Conservation (phyloP, 2,329 filamentous ascomycete genomes). For the Epichloe brachyelytri region DNA sequence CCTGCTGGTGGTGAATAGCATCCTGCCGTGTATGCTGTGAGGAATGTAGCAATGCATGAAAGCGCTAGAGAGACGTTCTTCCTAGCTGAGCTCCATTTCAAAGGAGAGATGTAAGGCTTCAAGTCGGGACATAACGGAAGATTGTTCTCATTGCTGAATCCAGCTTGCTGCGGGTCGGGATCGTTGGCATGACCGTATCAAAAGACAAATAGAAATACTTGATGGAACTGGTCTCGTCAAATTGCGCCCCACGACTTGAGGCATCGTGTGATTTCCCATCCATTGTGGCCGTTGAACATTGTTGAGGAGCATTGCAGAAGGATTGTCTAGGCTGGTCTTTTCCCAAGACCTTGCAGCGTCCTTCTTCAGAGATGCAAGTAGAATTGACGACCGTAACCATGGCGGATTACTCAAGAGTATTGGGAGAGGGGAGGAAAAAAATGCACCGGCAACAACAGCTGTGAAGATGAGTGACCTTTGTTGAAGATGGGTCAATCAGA, state of each 20-base stretch:
- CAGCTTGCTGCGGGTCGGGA: conserved; percentile 10
- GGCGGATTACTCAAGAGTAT: not conserved
- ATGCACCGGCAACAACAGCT: not conserved
- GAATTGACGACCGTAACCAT: not conserved
- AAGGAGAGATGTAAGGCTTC: conserved; percentile 53
- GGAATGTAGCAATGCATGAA: conserved; percentile 60
- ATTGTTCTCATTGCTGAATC: conserved; percentile 14
- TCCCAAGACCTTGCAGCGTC: not conserved
- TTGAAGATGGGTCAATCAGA: not conserved
- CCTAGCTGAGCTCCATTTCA: conserved; percentile 54
- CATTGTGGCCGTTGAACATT: not conserved
- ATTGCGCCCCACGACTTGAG: not conserved
- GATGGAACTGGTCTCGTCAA: conserved; percentile 17
- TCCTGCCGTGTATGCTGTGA: conserved; percentile 72
- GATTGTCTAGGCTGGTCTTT: not conserved
- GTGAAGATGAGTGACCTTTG: not conserved
- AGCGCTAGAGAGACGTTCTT: conserved; percentile 62
- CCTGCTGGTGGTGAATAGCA: conserved; percentile 59
- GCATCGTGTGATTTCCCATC: not conserved
- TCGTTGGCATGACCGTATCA: conserved; percentile 22
- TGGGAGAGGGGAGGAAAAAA: not conserved
- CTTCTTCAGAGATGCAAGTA: not conserved
- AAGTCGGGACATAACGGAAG: conserved; percentile 52
- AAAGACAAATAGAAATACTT: conserved; percentile 29
- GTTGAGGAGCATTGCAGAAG: not conserved